Percentiles rank a stretch among this genome's conserved stretches.
phyloP scores from a whole-genome alignment of 2,329 filamentous ascomycete genomes.

The Aureobasidium leucospermi region DNA sequence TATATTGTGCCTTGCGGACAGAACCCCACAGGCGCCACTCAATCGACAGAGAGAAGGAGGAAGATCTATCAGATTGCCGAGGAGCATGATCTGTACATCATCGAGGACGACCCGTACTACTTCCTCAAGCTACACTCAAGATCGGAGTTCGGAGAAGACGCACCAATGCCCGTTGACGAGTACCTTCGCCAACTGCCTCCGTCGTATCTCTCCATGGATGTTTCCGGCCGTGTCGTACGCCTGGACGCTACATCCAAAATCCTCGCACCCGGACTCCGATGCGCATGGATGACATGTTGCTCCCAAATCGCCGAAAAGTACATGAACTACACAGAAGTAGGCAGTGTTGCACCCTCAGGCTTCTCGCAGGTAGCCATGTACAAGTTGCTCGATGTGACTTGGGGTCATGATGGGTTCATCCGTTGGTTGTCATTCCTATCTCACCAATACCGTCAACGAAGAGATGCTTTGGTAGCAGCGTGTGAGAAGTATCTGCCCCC shows the following conservation, averaged over 20 bases:
- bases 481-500: constrained; percentile 23
- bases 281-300: constrained; percentile 27
- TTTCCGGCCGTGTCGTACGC: constrained; percentile 26
- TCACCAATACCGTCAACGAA: constrained; percentile 20
- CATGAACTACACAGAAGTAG: constrained; percentile 21
- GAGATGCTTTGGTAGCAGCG: constrained; percentile 22
- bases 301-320: constrained; percentile 24
- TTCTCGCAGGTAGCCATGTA: constrained; percentile 26
- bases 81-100: constrained; percentile 23
- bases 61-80: constrained; percentile 24
- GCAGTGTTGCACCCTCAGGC: constrained; percentile 21
- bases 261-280: constrained; percentile 26
- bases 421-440: constrained; percentile 24
- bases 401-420: constrained; percentile 27
- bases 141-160: not conserved
- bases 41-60: constrained; percentile 19
- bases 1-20: constrained; percentile 29
- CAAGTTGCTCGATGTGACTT: constrained; percentile 26
- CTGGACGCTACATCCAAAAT: constrained; percentile 29
- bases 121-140: constrained; percentile 19
- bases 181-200: constrained; percentile 3
- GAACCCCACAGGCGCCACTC: constrained; percentile 25
- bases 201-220: constrained; percentile 31
- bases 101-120: constrained; percentile 29
- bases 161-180: not conserved